Evolutionary conservation across 202 grass and related monocot species (phyloP), one percentile per base, ranked within the genome.

Genomic region (Setaria viridis): DNA sequence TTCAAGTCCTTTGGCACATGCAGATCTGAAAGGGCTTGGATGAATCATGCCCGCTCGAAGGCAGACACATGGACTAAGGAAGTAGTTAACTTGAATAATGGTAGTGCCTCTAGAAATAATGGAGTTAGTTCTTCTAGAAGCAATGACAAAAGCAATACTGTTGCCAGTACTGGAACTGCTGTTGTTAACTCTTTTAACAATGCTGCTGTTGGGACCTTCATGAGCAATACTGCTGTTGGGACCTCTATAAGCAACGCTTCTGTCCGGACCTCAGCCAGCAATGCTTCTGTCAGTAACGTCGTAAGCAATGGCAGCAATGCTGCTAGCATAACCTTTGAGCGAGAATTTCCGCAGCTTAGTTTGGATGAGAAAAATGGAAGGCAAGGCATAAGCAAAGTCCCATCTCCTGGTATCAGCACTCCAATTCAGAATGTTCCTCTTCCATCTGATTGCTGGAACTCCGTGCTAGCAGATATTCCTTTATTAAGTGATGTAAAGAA

Each of bases 301-400:
- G 13, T 11, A 81, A 70, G 34, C 49, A 70, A 57, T 7, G 32
- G 4, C 50, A 56, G 17, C 50, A 75, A 56, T 74, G 70, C 80
- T 78, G 82, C 48, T 77, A 69, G 65, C 29, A 67, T 84, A 54
- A 71, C 89, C 50, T 98, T 98, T 80, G 95, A 98, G 78, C 88
- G 92, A 68, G 92, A 98, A 45, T 95, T 98, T 48, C 95, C 95
- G 57, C 82, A 92, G 70, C 89, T 98, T 84, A 84, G 66, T 82
- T 67, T 17, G 4, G 86, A 91, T 47, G 87, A 88, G 9, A 90
- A 91, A 81, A 88, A 84, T 91, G 81, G 56, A 58, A 85, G 19
- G 17, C 91, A 87, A 74, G 91, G 87, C 70, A 75, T 91, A 65
- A 83, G 63, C 73, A 82, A 90, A 87, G 48, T 92, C 46, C 80